Conservation (phyloP, 2,329 filamentous ascomycete genomes). For the Neopestalotiopsis rosae region DNA sequence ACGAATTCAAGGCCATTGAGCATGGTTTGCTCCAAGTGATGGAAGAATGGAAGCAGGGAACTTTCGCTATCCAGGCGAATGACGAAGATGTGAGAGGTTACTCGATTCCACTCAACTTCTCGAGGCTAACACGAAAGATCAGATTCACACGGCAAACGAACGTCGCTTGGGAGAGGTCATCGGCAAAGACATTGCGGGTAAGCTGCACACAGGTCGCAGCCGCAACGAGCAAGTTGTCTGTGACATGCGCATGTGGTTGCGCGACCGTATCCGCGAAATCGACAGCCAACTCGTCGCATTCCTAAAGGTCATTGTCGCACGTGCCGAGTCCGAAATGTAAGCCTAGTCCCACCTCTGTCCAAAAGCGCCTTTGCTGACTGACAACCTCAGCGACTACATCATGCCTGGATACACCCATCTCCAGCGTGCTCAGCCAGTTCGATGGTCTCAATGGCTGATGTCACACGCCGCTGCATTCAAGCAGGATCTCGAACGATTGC, state of each 20-base stretch:
- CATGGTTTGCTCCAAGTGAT: constrained; percentile 65
- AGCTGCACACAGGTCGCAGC: constrained; percentile 87
- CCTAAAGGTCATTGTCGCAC: constrained; percentile 67
- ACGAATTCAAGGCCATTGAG: constrained; percentile 79
- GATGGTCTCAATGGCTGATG: constrained; percentile 78
- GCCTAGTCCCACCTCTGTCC: constrained; percentile 14
- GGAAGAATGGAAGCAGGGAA: constrained; percentile 57
- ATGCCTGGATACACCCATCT: constrained; percentile 83
- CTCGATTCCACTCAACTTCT: constrained; percentile 24
- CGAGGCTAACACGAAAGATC: constrained; percentile 17
- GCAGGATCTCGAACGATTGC: constrained; percentile 70
- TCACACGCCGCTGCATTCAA: constrained; percentile 71
- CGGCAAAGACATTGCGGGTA: constrained; percentile 82
- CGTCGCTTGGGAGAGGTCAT: constrained; percentile 80
- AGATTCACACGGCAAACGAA: constrained; percentile 31
- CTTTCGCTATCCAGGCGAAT: constrained; percentile 54
- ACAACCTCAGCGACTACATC: constrained; percentile 52
- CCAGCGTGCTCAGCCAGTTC: constrained; percentile 73
- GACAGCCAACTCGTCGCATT: constrained; percentile 73
- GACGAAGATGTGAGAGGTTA: constrained; percentile 34
- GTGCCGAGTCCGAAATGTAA: constrained; percentile 70
- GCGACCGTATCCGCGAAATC: constrained; percentile 73
- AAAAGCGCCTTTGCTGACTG: constrained; percentile 23
- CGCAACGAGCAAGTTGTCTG: constrained; percentile 91
- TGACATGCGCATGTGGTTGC: constrained; percentile 89